Conservation (phyloP, 139 green algal species). For the Asterochloris sp. region DNA sequence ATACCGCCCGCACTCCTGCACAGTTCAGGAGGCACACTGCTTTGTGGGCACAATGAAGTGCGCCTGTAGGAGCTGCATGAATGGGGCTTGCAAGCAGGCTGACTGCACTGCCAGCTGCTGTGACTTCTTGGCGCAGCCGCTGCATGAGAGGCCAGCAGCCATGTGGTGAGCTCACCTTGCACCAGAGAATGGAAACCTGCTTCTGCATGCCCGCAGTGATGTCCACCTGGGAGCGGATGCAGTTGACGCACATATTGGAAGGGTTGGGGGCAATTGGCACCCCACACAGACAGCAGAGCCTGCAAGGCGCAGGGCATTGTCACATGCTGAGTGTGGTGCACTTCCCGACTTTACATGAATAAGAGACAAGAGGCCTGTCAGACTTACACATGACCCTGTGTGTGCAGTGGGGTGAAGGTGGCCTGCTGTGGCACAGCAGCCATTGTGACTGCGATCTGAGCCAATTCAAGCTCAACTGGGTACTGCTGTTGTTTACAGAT, state of each 20-base stretch:
- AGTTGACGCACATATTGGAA: constrained; percentile 98
- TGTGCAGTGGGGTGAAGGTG: constrained; percentile 39
- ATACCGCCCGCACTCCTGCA: constrained; percentile 81
- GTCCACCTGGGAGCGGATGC: constrained; percentile 94
- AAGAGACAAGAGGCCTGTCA: background rate
- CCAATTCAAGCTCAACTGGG: background rate
- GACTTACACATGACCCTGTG: constrained; percentile 75
- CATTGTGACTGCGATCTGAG: no score
- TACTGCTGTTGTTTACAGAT: no score
- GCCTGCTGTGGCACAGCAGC: constrained; percentile 5
- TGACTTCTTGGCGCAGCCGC: background rate
- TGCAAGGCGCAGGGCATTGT: constrained; percentile 5
- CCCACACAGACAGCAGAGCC: constrained; percentile 94
- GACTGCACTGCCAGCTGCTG: background rate
- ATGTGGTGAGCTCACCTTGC: constrained; percentile 2
- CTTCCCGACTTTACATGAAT: background rate
- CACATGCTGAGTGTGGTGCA: background rate
- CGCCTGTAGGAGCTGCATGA: background rate
- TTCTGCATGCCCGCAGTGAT: constrained; percentile 97
- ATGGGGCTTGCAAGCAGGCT: background rate
- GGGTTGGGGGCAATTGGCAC: constrained; percentile 86
- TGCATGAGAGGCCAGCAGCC: background rate
- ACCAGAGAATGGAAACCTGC: constrained; percentile 35
- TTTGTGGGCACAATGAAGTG: constrained; percentile 24
- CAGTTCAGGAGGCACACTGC: constrained; percentile 89